Evolutionary conservation across 225 moss, liverwort and hornwort genomes (phyloP).

Genomic region (Sphagnum tenellum): DNA sequence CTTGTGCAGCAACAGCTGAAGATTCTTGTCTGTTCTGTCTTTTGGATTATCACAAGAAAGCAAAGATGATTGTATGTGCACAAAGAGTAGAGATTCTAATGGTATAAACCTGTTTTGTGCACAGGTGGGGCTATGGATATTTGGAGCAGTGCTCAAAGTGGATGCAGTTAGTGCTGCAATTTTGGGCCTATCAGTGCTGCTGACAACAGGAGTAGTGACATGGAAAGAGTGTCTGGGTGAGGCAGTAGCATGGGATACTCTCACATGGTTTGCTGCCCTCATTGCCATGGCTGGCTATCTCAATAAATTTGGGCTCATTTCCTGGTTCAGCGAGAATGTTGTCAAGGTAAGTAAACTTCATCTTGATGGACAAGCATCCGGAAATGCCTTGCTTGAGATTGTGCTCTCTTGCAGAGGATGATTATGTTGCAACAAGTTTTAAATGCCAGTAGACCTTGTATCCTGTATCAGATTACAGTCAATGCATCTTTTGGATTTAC

Average conservation of each 20-base stretch:
- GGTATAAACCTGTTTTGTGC: not conserved
- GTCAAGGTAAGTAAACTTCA: constrained; percentile 37
- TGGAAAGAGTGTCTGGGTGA: constrained; percentile 98
- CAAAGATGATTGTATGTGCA: too few species aligned
- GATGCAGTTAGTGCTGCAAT: constrained; percentile 96
- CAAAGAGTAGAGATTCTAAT: too few species aligned
- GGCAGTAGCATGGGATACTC: constrained; percentile 92
- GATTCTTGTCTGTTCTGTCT: too few species aligned
- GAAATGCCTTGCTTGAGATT: too few species aligned
- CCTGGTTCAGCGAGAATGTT: constrained; percentile 95
- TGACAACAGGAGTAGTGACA: constrained; percentile 90
- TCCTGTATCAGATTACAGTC: too few species aligned
- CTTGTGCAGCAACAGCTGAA: too few species aligned
- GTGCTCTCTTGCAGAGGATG: too few species aligned
- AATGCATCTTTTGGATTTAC: too few species aligned
- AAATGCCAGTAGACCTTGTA: too few species aligned
- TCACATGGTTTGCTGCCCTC: constrained; percentile 96
- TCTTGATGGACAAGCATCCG: too few species aligned
- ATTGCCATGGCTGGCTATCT: constrained; percentile 94
- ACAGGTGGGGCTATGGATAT: constrained; percentile 95
- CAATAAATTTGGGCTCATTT: constrained; percentile 90
- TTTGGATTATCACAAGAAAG: too few species aligned
- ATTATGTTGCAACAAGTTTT: too few species aligned
- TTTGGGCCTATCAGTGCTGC: constrained; percentile 75
- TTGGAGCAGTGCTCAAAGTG: constrained; percentile 60